These are phyloP conservation scores for Hysterium pulicare DNA, from an alignment of 2,329 filamentous ascomycete species.

Conservation along the genomic window DNA sequence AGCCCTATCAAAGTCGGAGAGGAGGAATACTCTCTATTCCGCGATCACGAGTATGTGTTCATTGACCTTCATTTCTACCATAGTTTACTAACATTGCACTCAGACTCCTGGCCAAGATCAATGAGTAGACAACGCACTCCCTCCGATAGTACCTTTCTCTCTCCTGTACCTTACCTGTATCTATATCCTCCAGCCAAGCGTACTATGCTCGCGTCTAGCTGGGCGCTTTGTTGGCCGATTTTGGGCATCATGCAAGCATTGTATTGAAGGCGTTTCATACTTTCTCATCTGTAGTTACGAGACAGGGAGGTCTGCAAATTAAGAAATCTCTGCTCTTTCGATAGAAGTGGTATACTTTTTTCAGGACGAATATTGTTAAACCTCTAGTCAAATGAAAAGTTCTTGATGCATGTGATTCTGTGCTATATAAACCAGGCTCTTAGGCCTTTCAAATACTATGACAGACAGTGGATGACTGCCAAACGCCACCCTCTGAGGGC, in stretches of 20 bases:
- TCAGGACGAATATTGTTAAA: too few relatives aligned
- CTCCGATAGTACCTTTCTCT: neutral
- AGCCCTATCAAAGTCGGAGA: constrained; percentile 96
- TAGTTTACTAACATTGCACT: constrained; percentile 3
- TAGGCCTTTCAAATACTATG: too few relatives aligned
- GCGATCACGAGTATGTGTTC: constrained; percentile 87
- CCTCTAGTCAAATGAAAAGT: too few relatives aligned
- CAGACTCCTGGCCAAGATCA: constrained; percentile 98
- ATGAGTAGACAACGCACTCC: constrained; percentile 62
- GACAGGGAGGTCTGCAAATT: neutral
- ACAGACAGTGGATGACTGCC: too few relatives aligned
- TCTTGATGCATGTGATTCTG: too few relatives aligned
- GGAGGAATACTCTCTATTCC: constrained; percentile 93
- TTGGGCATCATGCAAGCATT: constrained; percentile 1
- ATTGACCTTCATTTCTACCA: neutral
- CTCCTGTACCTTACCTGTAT: constrained; percentile 3
- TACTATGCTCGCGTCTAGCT: neutral
- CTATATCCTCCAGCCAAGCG: neutral
- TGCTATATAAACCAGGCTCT: too few relatives aligned
- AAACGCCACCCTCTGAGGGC: too few relatives aligned
- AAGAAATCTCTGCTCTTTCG: constrained; percentile 1
- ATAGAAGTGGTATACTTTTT: neutral
- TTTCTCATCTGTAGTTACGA: neutral
- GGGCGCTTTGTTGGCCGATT: neutral
- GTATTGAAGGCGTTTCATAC: neutral